phyloP scores from a whole-genome alignment of 1,284 basidiomycete species.

The Pterula multifida region DNA sequence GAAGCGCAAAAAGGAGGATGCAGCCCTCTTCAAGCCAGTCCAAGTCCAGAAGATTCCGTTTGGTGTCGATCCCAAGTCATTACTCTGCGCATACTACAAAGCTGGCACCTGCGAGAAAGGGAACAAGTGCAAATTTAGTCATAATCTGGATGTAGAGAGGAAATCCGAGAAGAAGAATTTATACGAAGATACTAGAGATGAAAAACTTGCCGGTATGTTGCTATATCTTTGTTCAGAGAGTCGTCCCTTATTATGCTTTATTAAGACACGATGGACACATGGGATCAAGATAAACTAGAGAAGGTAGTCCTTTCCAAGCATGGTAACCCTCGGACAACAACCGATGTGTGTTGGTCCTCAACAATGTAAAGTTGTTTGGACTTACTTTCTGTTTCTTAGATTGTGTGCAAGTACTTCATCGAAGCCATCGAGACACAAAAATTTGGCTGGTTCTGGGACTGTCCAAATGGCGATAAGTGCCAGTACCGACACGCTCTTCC shows the following conservation, averaged over 20 bases:
- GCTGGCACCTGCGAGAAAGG: conserved; percentile 85
- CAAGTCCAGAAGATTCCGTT: conserved; percentile 87
- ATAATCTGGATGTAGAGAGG: conserved; percentile 78
- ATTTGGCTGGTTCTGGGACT: conserved; percentile 94
- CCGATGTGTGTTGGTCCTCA: conserved; percentile 51
- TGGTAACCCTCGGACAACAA: conserved; percentile 86
- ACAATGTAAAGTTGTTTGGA: conserved; percentile 4
- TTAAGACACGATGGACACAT: conserved; percentile 94
- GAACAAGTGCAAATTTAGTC: conserved; percentile 91
- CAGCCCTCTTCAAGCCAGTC: conserved; percentile 67
- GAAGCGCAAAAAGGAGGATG: conserved; percentile 79
- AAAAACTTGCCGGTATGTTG: conserved; percentile 59
- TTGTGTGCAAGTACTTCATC: conserved; percentile 96
- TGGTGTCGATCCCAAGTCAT: conserved; percentile 89
- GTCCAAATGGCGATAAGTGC: conserved; percentile 80
- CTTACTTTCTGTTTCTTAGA: conserved; percentile 32
- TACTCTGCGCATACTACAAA: conserved; percentile 85
- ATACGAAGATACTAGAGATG: conserved; percentile 83
- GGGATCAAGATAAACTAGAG: conserved; percentile 92
- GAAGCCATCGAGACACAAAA: conserved; percentile 92
- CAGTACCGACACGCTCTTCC: conserved; percentile 94
- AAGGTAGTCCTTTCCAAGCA: conserved; percentile 82
- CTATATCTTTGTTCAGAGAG: conserved; percentile 2
- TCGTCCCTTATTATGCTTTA: conserved; percentile 6
- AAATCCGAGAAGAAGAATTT: conserved; percentile 96